Percentiles rank a stretch among this genome's conserved stretches.
Conservation (phyloP, 108 stramenopile species). For the Cyclostephanos invisitatus region DNA sequence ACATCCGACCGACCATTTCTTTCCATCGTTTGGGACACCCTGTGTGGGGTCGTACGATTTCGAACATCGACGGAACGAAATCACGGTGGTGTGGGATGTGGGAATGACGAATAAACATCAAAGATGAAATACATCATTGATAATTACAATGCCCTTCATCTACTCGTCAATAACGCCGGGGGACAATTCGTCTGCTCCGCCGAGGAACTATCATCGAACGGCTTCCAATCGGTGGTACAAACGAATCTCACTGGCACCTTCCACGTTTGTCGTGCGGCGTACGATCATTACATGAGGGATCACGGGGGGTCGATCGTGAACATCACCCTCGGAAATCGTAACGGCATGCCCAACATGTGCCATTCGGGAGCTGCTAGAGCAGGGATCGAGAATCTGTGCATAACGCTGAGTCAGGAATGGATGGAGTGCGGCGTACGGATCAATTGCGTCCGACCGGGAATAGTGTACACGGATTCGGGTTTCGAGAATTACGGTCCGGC, state of each 20-base stretch:
- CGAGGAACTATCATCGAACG: conserved; percentile 65
- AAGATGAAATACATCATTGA: conserved; percentile 60
- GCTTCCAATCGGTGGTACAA: conserved; percentile 80
- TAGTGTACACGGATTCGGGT: conserved; percentile 83
- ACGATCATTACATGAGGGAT: conserved; percentile 79
- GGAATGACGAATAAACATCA: neutral
- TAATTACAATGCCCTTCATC: conserved; percentile 57
- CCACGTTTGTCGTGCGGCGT: conserved; percentile 74
- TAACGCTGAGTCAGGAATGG: conserved; percentile 85
- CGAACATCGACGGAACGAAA: neutral
- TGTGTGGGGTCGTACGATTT: too few relatives aligned
- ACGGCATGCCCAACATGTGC: conserved; percentile 86
- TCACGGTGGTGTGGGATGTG: too few relatives aligned
- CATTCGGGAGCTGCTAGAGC: conserved; percentile 84
- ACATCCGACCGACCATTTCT: too few relatives aligned
- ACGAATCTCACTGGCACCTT: conserved; percentile 85
- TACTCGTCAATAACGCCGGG: conserved; percentile 86
- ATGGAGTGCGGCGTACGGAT: conserved; percentile 77
- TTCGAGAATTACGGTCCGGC: conserved; percentile 82
- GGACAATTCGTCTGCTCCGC: conserved; percentile 78
- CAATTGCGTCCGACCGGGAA: conserved; percentile 88
- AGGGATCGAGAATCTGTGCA: conserved; percentile 87
- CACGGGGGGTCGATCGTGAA: conserved; percentile 83
- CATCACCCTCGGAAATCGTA: conserved; percentile 84
- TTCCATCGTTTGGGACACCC: too few relatives aligned